Base-by-base conservation (phyloP, 2,329 filamentous ascomycete species). In the Fusarium denticulatum region DNA sequence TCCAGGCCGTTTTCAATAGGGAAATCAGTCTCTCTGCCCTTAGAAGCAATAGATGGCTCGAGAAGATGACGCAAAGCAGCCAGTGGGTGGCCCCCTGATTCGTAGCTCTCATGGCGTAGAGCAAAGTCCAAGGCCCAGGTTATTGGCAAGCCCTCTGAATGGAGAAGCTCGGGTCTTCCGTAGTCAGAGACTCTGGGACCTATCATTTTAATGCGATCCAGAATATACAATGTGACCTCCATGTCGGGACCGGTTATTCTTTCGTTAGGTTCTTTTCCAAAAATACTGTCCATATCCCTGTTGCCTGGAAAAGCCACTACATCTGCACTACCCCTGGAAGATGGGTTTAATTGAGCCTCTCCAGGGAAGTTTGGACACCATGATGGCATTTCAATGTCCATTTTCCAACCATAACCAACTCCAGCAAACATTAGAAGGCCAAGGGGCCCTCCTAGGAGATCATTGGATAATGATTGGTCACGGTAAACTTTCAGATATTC, bases 401-500 rank as follows among this genome's bases (percentile, higher is more conserved):
- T 4, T 9, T n/a, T 6, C 39, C 39, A 40, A 5, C 39, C 39
- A 40, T 40, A 40, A 40, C 39, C 39, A 40, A 40, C 39, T 15
- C 39, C 39, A 6, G 39, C 39, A 40, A 40, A 40, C 39, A n/a
- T 40, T 3, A 40, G 39, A 40, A 40, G 39, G 13, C 39, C 39
- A 8, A 40, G 22, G 1, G 39, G 39, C 20, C 39, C 39, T 40
- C 39, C 39, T 13, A n/a, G 7, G 13, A 5, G 22, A 40, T 40
- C 22, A 0, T 6, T 2, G 1, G 39, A 40, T n/a, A 0, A 40
- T n/a, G 39, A n/a, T 15, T 14, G 39, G 7, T 40, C 39, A 15
- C 39, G 39, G 39, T n/a, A 40, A 5, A 40, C 39, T 40, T 40
- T 40, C 7, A 40, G 39, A 40, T 40, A n/a, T n/a, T 40, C 39